These are phyloP conservation scores for Iberis amara DNA, from an alignment of 441 rosid genomes.

Conservation along the genomic window DNA sequence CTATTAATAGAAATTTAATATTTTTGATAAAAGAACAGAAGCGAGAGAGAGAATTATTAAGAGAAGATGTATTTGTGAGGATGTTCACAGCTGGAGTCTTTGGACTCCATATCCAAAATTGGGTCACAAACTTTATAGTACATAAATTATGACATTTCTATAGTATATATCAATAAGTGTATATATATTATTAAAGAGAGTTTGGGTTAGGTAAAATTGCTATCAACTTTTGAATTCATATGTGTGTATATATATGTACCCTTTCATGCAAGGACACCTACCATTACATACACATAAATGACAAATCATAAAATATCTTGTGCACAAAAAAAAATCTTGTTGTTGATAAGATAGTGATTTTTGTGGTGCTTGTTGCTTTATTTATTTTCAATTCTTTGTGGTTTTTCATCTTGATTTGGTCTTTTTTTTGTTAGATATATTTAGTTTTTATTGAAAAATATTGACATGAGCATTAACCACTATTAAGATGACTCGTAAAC, in stretches of 20 bases:
- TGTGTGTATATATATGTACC: constrained; percentile 16
- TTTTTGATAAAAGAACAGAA: too few species aligned
- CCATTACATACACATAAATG: constrained; percentile 20
- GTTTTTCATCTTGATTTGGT: constrained; percentile 2
- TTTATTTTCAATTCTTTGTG: neutral
- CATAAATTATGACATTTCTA: constrained; percentile 6
- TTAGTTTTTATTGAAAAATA: too few species aligned
- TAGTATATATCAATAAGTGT: too few species aligned
- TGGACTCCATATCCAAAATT: too few species aligned
- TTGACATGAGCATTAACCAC: too few species aligned
- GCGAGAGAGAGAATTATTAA: too few species aligned
- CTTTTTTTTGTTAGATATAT: too few species aligned
- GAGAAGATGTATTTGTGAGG: constrained; percentile 2
- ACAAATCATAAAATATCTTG: constrained; percentile 28
- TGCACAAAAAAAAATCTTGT: too few species aligned
- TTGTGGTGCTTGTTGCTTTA: constrained; percentile 24
- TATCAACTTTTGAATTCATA: constrained; percentile 24
- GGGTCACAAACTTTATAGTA: constrained; percentile 26
- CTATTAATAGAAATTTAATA: neutral
- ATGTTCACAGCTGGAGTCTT: constrained; percentile 20
- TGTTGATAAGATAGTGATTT: constrained; percentile 27
- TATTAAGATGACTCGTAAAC: neutral
- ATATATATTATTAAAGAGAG: constrained; percentile 21
- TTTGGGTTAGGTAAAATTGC: constrained; percentile 29
- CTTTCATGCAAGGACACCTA: constrained; percentile 27